phyloP scores from a whole-genome alignment of 139 green algal genomes.

The Volvox reticuliferus region DNA sequence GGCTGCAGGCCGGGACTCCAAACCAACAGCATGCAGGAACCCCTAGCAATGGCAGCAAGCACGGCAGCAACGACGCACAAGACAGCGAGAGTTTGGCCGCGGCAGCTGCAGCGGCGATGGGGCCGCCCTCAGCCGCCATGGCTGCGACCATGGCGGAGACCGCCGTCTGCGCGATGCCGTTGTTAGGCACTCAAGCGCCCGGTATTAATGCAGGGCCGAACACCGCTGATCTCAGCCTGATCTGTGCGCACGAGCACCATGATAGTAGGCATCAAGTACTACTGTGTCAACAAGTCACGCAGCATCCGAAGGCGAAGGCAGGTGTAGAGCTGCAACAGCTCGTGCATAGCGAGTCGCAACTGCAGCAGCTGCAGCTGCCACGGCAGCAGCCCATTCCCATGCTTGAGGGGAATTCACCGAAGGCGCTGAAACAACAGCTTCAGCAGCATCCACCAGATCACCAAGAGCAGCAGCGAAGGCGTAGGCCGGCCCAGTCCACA shows the following conservation, averaged over 20 bases:
- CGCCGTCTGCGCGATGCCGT: not conserved
- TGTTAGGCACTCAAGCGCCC: not conserved
- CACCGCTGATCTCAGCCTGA: not conserved
- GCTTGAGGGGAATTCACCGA: not conserved
- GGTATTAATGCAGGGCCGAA: not conserved
- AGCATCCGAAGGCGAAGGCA: not conserved
- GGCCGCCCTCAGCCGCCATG: too few species aligned
- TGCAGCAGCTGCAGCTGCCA: not conserved
- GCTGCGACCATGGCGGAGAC: not conserved
- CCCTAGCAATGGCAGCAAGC: conserved; percentile 10
- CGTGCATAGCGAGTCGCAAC: not conserved
- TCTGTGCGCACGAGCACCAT: not conserved
- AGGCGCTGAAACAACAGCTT: not conserved
- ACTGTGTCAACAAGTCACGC: not conserved
- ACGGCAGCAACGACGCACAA: conserved; percentile 2
- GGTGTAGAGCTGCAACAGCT: not conserved
- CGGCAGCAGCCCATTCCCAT: not conserved
- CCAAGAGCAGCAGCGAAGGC: not conserved
- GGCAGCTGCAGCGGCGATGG: not conserved
- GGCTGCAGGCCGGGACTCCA: not conserved
- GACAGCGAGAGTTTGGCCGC: not conserved
- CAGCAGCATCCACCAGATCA: not conserved
- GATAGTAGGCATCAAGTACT: not conserved
- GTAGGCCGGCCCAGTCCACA: not conserved
- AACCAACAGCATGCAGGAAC: not conserved